Conservation (phyloP, 1,284 basidiomycete genomes). For the Microbotryum saponariae region DNA sequence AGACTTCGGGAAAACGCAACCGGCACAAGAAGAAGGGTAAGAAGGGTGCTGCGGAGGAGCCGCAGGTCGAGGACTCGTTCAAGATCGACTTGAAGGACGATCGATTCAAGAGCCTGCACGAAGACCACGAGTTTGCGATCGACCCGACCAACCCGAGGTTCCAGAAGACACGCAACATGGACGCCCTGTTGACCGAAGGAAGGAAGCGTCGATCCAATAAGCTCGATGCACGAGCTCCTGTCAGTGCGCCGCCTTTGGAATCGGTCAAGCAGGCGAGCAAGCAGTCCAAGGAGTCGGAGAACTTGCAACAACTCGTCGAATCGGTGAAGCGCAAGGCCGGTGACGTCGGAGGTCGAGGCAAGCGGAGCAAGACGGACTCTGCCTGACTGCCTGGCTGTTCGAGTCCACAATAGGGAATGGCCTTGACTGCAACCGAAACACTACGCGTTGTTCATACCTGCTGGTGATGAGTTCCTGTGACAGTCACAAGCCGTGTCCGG, state of each 20-base stretch:
- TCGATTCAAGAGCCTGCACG: constrained; percentile 77
- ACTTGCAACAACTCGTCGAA: constrained; percentile 62
- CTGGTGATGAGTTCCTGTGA: too few species aligned
- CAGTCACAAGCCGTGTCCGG: too few species aligned
- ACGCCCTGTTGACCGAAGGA: constrained; percentile 59
- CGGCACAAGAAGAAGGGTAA: constrained; percentile 45
- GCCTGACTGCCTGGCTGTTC: too few species aligned
- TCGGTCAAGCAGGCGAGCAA: constrained; percentile 4
- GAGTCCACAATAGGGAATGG: too few species aligned
- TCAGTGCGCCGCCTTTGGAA: constrained; percentile 20
- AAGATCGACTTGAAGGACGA: constrained; percentile 76
- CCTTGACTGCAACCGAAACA: too few species aligned
- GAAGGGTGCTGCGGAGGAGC: constrained; percentile 60
- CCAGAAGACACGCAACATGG: constrained; percentile 83
- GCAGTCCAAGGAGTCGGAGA: constrained; percentile 13
- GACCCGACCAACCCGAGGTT: constrained; percentile 95
- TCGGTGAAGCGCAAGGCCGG: constrained; percentile 68
- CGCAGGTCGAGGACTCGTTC: constrained; percentile 52
- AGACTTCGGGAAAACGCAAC: constrained; percentile 48
- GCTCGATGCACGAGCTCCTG: constrained; percentile 33
- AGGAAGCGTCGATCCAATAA: constrained; percentile 50
- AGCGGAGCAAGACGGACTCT: constrained; percentile 19
- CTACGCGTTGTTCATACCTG: too few species aligned
- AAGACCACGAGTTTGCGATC: constrained; percentile 87
- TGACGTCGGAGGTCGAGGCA: constrained; percentile 26